Base-by-base conservation (phyloP, 495 filamentous ascomycete species). In the Tuber aestivum region DNA sequence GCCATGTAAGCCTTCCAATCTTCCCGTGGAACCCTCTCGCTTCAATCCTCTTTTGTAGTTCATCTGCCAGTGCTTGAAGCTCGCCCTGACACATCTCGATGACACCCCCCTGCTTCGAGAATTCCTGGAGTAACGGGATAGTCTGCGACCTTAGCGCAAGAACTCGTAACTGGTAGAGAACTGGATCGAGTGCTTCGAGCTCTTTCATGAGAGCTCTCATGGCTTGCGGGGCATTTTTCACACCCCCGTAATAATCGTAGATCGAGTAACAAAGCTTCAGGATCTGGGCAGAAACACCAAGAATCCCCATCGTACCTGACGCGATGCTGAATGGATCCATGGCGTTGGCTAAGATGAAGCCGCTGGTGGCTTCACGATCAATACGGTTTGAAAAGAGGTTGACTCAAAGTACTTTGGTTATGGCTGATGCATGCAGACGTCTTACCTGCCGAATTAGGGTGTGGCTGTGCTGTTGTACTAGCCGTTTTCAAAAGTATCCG, bases 161-260 rank as follows among this genome's bases (percentile, higher is more conserved):
- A 40, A 70, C 44, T 32, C 74, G 75, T 21, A 77, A 40, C 10
- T 56, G 48, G 12, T 70, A 37, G 61, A 77, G 75, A n/a, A 75
- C 72, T 32, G 61, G 70, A 5, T 69, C 61, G 69, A 77, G 75
- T 37, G 75, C 42, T 20, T 73, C 72, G 27, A 74, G 72, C 44
- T 75, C 72, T 45, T 56, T 71, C 48, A 77, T 41, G 71, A 77
- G 41, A 27, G 70, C 75, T 12, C 61, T 35, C 37, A 77, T 69
- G 37, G 61, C 44, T 27, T 75, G 73, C 16, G 75, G 72, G 27
- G 75, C 75, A 41, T 69, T 72, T 50, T 56, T 77, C 56, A 71
- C 44, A 0, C 69, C 44, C 9, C 72, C 69, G 41, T 74, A 69
- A 68, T 77, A 74, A 9, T 61, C 65, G n/a, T 77, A 77, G 48